A percentile compares a stretch with the other conserved stretches of the same genome.
These are phyloP conservation scores for Hypoxylon sp. DNA, from an alignment of 2,329 filamentous ascomycete species.

Conservation along the genomic window DNA sequence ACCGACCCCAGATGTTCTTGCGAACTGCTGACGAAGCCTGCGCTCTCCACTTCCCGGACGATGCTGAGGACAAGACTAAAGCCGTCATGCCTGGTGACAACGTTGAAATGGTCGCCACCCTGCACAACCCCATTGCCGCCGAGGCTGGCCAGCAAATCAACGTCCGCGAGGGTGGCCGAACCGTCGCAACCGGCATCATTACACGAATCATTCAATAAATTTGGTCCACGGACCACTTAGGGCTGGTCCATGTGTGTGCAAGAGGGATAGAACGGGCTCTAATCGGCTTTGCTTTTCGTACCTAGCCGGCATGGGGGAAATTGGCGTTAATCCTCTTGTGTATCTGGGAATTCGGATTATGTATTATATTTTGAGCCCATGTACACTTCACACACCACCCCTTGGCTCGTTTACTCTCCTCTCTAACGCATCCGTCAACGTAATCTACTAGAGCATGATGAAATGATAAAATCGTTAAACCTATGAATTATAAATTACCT, in stretches of 20 bases:
- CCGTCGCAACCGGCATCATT: conserved; percentile 86
- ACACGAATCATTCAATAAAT: conserved; percentile 77
- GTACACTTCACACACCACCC: conserved; percentile 45
- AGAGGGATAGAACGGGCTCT: conserved; percentile 47
- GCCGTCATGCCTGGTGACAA: conserved; percentile 99
- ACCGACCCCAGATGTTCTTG: conserved; percentile 96
- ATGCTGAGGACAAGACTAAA: conserved; percentile 76
- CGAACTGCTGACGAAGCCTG: conserved; percentile 89
- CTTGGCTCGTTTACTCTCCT: conserved; percentile 50
- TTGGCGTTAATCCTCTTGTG: conserved; percentile 48
- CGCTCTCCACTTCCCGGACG: conserved; percentile 88
- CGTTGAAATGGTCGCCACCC: conserved; percentile 93
- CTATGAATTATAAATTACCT: conserved; percentile 4
- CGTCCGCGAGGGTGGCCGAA: conserved; percentile 95
- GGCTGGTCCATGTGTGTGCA: conserved; percentile 39
- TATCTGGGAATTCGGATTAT: conserved; percentile 49
- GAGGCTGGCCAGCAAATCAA: conserved; percentile 97
- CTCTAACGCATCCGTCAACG: conserved; percentile 44
- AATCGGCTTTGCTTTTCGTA: conserved; percentile 30
- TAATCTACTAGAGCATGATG: conserved; percentile 46
- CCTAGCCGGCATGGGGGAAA: conserved; percentile 39
- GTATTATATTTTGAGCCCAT: conserved; percentile 50
- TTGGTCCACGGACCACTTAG: conserved; percentile 10
- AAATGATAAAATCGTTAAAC: conserved; percentile 33
- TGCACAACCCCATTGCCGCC: conserved; percentile 87